These are phyloP conservation scores for Hymenoscyphus fraxineus DNA, from an alignment of 2,329 filamentous ascomycete species.

Conservation along the genomic window DNA sequence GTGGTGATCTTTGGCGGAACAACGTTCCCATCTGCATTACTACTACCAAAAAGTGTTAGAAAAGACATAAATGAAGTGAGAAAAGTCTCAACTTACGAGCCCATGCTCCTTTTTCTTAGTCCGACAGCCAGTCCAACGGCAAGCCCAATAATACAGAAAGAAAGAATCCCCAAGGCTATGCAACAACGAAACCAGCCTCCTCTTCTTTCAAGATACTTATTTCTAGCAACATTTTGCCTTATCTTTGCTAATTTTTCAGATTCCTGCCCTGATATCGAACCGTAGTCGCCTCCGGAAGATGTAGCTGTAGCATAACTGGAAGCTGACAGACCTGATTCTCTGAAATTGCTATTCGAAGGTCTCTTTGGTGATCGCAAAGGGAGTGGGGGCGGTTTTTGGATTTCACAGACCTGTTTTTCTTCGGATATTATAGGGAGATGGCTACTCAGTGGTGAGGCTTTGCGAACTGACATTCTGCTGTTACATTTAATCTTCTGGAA, in stretches of 20 bases:
- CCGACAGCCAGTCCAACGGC: constrained; percentile 34
- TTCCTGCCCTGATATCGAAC: constrained; percentile 12
- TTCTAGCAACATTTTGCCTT: constrained; percentile 21
- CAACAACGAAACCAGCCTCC: constrained; percentile 35
- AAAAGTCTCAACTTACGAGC: constrained; percentile 12
- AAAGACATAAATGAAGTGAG: neutral
- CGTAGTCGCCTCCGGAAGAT: constrained; percentile 20
- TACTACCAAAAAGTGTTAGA: constrained; percentile 5
- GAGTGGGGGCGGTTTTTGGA: constrained; percentile 18
- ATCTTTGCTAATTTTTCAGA: constrained; percentile 25
- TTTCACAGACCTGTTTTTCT: constrained; percentile 13
- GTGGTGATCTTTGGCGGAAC: constrained; percentile 9
- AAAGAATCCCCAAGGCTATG: constrained; percentile 25
- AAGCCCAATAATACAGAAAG: constrained; percentile 31
- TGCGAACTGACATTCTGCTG: constrained; percentile 9
- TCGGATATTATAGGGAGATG: constrained; percentile 24
- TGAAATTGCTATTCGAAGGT: constrained; percentile 18
- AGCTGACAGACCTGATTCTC: constrained; percentile 15
- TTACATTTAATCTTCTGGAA: neutral
- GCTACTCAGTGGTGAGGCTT: constrained; percentile 3
- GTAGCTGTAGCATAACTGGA: constrained; percentile 23
- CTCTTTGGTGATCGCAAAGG: constrained; percentile 25
- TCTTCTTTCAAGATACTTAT: constrained; percentile 31
- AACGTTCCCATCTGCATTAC: neutral
- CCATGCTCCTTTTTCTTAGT: constrained; percentile 25